Evolutionary conservation across 371 early-diverging fungal species (phyloP).

Genomic region (Fennellomyces sp.): DNA sequence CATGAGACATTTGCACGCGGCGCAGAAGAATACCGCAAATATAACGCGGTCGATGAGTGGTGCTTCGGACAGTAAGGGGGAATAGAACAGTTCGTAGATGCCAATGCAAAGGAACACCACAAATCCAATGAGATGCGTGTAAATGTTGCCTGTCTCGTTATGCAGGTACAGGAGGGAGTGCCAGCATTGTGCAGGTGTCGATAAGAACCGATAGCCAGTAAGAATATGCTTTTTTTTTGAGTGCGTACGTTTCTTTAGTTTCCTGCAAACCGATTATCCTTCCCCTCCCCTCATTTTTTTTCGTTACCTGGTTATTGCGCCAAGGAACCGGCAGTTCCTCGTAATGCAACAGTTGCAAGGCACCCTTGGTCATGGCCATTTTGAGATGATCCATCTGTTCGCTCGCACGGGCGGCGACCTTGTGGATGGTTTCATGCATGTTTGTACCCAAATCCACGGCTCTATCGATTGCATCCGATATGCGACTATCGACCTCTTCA

Average conservation of each 20-base stretch:
- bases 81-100: slow-evolving; percentile 48
- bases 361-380: slow-evolving; percentile 37
- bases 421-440: slow-evolving; percentile 39
- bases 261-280: no score
- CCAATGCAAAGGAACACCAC: slow-evolving; percentile 61
- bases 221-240: slow-evolving; percentile 47
- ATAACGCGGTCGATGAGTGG: slow-evolving; percentile 58
- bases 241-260: no score
- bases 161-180: slow-evolving; percentile 74
- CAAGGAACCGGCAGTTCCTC: slow-evolving; percentile 53
- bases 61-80: slow-evolving; percentile 47
- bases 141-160: slow-evolving; percentile 87
- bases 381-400: slow-evolving; percentile 47
- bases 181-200: slow-evolving; percentile 66
- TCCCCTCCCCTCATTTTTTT: no score
- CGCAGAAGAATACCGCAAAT: slow-evolving; percentile 59
- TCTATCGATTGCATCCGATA: slow-evolving; percentile 39
- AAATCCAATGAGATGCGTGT: slow-evolving; percentile 79
- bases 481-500: slow-evolving; percentile 49
- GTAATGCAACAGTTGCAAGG: slow-evolving; percentile 41
- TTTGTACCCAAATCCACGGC: slow-evolving; percentile 39
- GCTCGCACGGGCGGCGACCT: slow-evolving; percentile 40
- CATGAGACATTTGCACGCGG: slow-evolving; percentile 73
- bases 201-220: slow-evolving; percentile 75
- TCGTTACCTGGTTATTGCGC: slow-evolving; percentile 46